Evolutionary conservation across 2,329 filamentous ascomycete genomes (phyloP).

Genomic region (Pseudogymnoascus sp.): DNA sequence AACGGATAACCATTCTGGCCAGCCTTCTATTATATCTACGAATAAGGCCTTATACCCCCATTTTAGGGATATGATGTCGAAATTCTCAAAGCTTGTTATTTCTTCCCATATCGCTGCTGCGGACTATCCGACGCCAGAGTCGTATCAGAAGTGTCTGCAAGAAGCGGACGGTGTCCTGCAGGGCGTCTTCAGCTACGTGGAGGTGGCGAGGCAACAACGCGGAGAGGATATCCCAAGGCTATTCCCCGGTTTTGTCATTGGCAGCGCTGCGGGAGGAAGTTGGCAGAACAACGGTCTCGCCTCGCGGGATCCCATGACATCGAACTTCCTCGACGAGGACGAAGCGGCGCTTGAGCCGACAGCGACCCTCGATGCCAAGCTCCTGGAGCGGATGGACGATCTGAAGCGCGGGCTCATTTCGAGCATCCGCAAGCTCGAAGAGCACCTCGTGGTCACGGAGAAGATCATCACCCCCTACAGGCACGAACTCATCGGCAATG

Average conservation of each 20-base stretch:
- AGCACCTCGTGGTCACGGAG: constrained; percentile 67
- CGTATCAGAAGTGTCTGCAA: constrained; percentile 87
- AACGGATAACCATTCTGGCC: constrained; percentile 96
- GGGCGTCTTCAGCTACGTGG: constrained; percentile 92
- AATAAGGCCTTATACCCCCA: constrained; percentile 97
- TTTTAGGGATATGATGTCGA: constrained; percentile 99
- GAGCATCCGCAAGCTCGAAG: constrained; percentile 78
- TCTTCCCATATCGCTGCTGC: constrained; percentile 96
- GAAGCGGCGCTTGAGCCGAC: constrained; percentile 65
- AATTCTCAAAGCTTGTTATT: constrained; percentile 97
- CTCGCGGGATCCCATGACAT: constrained; percentile 61
- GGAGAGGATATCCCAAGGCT: constrained; percentile 90
- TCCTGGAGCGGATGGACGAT: constrained; percentile 79
- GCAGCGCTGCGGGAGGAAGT: constrained; percentile 73
- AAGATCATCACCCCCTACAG: constrained; percentile 72
- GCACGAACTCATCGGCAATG: constrained; percentile 74
- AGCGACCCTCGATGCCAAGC: constrained; percentile 61
- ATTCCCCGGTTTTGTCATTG: constrained; percentile 85
- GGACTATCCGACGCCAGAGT: constrained; percentile 91
- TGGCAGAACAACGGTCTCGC: constrained; percentile 70
- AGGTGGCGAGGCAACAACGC: constrained; percentile 85
- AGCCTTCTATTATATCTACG: constrained; percentile 97
- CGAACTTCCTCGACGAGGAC: constrained; percentile 79
- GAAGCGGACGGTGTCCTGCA: constrained; percentile 95
- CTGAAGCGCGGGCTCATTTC: constrained; percentile 77